phyloP scores from a whole-genome alignment of 1,139 yeast genomes.

The Taphrina populina region DNA sequence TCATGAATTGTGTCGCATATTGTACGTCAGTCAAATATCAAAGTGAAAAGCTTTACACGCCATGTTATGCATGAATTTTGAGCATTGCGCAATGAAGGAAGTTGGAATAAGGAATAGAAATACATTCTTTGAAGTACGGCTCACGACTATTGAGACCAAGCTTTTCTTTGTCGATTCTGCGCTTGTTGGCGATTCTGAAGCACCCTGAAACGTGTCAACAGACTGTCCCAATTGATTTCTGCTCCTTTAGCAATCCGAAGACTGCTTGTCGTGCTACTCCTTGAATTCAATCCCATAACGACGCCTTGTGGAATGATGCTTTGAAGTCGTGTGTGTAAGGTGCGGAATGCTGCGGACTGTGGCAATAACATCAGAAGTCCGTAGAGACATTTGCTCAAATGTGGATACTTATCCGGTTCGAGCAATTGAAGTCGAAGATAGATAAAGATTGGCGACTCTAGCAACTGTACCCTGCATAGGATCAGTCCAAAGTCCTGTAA shows the following conservation, averaged over 20 bases:
- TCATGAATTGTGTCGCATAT: too few species aligned
- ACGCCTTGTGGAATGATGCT: conserved; percentile 46
- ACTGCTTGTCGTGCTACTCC: not conserved
- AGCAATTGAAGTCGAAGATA: conserved; percentile 76
- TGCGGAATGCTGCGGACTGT: conserved; percentile 87
- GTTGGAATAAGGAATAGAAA: too few species aligned
- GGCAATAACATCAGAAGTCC: conserved; percentile 94
- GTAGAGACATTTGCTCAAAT: conserved; percentile 79
- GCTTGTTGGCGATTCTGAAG: conserved; percentile 15
- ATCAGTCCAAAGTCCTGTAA: not conserved
- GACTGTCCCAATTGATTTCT: conserved; percentile 14
- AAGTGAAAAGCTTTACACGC: too few species aligned
- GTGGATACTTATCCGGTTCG: conserved; percentile 82
- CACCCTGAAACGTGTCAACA: conserved; percentile 9
- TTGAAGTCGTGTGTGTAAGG: conserved; percentile 71
- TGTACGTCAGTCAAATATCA: too few species aligned
- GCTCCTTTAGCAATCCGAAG: conserved; percentile 6
- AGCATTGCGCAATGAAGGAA: too few species aligned
- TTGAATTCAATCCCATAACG: conserved; percentile 8
- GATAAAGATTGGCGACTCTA: conserved; percentile 88
- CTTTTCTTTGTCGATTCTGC: not conserved
- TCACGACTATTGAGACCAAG: not conserved
- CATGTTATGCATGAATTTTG: too few species aligned
- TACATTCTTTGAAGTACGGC: not conserved
- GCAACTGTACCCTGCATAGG: conserved; percentile 56